phyloP scores from a whole-genome alignment of 148 eudicot genomes.

The Rhododendron mucronatum region DNA sequence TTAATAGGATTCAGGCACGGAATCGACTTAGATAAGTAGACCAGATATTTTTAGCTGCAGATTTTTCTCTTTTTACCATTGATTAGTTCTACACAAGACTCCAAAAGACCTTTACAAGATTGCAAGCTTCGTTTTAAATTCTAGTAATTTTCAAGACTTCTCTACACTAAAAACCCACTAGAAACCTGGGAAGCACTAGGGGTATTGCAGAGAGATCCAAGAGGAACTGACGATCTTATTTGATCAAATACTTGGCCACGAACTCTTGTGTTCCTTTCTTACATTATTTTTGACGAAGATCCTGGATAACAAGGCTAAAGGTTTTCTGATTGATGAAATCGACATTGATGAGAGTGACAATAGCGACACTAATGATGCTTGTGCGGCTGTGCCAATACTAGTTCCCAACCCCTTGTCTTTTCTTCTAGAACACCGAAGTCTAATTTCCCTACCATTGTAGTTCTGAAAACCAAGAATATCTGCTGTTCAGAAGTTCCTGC shows the following conservation, averaged over 20 bases:
- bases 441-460: neutral
- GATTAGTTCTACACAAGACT: neutral
- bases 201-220: neutral
- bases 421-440: neutral
- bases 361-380: neutral
- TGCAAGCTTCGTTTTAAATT: neutral
- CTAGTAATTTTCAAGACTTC: neutral
- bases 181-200: neutral
- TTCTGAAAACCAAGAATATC: neutral
- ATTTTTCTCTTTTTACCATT: neutral
- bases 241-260: neutral
- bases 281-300: neutral
- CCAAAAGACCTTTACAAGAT: neutral
- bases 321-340: neutral
- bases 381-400: neutral
- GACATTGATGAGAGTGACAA: neutral
- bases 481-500: neutral
- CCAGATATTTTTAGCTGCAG: neutral
- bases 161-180: neutral
- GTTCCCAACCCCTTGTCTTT: neutral
- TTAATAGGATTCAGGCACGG: neutral
- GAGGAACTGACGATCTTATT: neutral
- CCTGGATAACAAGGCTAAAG: neutral
- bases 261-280: neutral
- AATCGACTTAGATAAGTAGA: neutral